Conservation (phyloP, 2,329 filamentous ascomycete species). For the Anthostomella pinea region DNA sequence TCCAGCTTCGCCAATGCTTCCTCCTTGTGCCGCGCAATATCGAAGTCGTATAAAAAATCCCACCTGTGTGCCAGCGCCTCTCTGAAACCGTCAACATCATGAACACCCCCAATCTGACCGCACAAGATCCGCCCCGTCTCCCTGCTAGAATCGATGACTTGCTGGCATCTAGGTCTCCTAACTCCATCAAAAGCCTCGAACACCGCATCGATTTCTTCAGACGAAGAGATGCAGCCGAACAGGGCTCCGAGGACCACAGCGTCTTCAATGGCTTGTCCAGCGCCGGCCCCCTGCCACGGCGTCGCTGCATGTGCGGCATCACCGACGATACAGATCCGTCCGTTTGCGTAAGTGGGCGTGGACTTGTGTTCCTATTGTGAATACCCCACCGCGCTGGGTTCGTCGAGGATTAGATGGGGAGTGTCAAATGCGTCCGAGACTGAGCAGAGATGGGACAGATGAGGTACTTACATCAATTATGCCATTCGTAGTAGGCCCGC, state of each 20-base stretch:
- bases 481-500: conserved; percentile 5
- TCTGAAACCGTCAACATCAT: conserved; percentile 5
- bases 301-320: conserved; percentile 9
- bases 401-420: conserved; percentile 6
- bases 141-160: conserved; percentile 3
- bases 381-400: conserved; percentile 7
- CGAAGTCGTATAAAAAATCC: background rate
- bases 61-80: conserved; percentile 3
- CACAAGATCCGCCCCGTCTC: conserved; percentile 4
- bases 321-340: conserved; percentile 6
- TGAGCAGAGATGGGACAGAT: background rate
- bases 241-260: background rate
- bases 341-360: conserved; percentile 11
- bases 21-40: background rate
- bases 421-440: background rate
- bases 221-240: background rate
- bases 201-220: background rate
- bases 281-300: conserved; percentile 10
- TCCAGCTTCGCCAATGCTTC: conserved; percentile 1
- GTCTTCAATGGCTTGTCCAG: conserved; percentile 5
- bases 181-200: conserved; percentile 6
- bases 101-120: conserved; percentile 2
- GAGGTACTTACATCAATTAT: conserved; percentile 12
- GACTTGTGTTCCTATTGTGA: conserved; percentile 9
- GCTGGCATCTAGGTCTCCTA: conserved; percentile 4